Evolutionary conservation across 371 early-diverging fungal species (phyloP).

Genomic region (Rhizopus arrhizus): DNA sequence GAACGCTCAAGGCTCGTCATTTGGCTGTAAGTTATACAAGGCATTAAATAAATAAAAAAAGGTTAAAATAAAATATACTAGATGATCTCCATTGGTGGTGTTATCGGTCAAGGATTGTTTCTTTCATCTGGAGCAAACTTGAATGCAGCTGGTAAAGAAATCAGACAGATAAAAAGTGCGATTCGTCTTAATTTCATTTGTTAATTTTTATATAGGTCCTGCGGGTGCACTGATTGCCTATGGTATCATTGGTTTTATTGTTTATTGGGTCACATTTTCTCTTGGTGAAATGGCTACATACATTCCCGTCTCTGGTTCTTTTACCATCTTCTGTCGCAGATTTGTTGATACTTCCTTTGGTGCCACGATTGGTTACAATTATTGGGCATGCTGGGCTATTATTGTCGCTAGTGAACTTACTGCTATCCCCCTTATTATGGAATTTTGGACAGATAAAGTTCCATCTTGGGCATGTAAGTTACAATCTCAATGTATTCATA

Average conservation of each 20-base stretch:
- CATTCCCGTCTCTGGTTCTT: constrained; percentile 78
- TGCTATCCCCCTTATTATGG: constrained; percentile 49
- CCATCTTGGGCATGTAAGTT: constrained; percentile 50
- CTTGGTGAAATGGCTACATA: constrained; percentile 85
- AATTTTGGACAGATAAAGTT: constrained; percentile 43
- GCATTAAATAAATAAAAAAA: no score
- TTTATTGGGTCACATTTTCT: constrained; percentile 80
- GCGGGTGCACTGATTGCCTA: constrained; percentile 82
- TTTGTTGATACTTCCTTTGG: constrained; percentile 86
- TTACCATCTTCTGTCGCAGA: constrained; percentile 81
- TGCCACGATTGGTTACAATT: constrained; percentile 83
- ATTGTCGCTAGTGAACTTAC: constrained; percentile 41
- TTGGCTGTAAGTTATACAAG: constrained; percentile 35
- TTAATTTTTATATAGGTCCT: constrained; percentile 54
- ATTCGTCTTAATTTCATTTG: no score
- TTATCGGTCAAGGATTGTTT: constrained; percentile 88
- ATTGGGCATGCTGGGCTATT: constrained; percentile 57
- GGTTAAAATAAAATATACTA: neutral
- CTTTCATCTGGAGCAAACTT: constrained; percentile 82
- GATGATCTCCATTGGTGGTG: constrained; percentile 76
- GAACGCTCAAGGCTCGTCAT: constrained; percentile 43
- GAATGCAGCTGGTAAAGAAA: constrained; percentile 59
- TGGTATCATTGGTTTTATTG: constrained; percentile 73
- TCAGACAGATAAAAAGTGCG: no score
- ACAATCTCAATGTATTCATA: constrained; percentile 41